Conservation (phyloP, 805 yeast genomes). For the Saturnispora sanitii region DNA sequence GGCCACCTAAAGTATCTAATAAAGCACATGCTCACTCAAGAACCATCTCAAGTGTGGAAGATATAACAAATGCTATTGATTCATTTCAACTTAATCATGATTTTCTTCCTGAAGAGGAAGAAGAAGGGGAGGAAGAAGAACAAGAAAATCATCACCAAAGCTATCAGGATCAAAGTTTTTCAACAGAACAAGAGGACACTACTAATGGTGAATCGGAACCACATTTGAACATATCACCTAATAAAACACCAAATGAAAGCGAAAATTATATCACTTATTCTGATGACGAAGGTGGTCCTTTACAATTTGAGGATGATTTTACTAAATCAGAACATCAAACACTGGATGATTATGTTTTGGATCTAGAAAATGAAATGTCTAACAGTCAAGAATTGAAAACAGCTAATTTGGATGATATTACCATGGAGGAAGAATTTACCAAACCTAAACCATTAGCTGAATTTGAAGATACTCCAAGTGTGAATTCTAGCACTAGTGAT, state of each 20-base stretch:
- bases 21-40: constrained; percentile 12
- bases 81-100: constrained; percentile 9
- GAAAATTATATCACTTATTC: too few relatives aligned
- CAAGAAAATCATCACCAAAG: too few relatives aligned
- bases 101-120: constrained; percentile 1
- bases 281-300: not conserved
- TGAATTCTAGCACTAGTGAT: constrained; percentile 3
- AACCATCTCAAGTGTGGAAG: constrained; percentile 15
- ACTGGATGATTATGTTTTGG: constrained; percentile 7
- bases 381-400: not conserved
- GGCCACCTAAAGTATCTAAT: not conserved
- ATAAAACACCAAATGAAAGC: not conserved
- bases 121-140: too few relatives aligned
- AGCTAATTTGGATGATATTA: too few relatives aligned
- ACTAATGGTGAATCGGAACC: not conserved
- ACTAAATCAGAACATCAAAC: constrained; percentile 9
- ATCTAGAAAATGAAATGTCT: constrained; percentile 7
- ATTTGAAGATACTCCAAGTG: not conserved
- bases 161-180: not conserved
- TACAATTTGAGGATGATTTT: constrained; percentile 8
- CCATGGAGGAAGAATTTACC: not conserved
- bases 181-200: not conserved
- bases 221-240: not conserved
- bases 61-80: constrained; percentile 12
- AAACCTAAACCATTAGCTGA: not conserved